Base-by-base conservation (phyloP, 2,329 filamentous ascomycete genomes). In the Fusarium hainanense region DNA sequence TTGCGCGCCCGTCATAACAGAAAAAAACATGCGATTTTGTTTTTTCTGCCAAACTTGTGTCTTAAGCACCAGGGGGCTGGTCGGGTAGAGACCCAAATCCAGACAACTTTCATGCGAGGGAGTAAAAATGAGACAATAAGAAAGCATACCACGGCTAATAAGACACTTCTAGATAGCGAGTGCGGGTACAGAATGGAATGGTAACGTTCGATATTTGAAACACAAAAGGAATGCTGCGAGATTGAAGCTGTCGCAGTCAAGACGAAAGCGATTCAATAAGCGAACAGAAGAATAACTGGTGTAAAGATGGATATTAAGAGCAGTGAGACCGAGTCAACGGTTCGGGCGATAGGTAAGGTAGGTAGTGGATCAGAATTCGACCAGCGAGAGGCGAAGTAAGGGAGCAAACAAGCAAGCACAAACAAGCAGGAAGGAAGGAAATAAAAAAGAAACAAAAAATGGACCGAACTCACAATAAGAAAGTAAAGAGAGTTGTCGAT, bases 401-500 rank as follows among this genome's bases (percentile, higher is more conserved):
- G 48, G 56, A 62, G 58, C 42, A 44, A 47, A 41, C 59, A 66
- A 71, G 55, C 41, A 59, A 56, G 52, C 52, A 60, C 52, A 63
- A 66, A 52, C 40, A 63, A 65, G 52, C 34, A 37, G 44, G n/a
- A 57, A 21, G 44, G 49, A 28, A 42, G 68, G 32, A 32, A 51
- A 51, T 41, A 28, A 55, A 70, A 69, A 71, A 64, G 72, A 64
- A 71, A 58, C 66, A 68, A 71, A 54, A 62, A 67, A 72, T 62
- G 61, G 74, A 60, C 73, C 74, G 60, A 75, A 89, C 88, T 87
- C 82, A 90, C 89, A 90, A 79, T 80, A 89, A 85, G 78, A 92
- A 92, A 65, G 90, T 91, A 77, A 91, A 85, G 71, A 92, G 87
- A 63, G 90, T 90, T 23, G 89, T 91, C 43, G 84, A 84, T 55